A percentile compares a stretch with the other conserved stretches of the same genome.
These are phyloP conservation scores for Diversispora eburnea DNA, from an alignment of 192 early-diverging fungal species.

Conservation along the genomic window DNA sequence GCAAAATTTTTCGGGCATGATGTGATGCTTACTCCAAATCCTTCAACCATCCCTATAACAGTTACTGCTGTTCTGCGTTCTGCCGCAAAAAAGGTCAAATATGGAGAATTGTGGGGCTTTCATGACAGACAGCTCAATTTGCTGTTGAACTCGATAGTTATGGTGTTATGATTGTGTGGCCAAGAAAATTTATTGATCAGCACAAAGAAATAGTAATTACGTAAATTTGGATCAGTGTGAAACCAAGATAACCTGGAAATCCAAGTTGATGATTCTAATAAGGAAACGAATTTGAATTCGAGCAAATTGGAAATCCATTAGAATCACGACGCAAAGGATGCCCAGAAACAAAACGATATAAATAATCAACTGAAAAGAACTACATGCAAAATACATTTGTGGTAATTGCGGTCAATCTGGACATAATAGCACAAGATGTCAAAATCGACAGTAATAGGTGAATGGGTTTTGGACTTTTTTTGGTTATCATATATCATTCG, in stretches of 20 bases:
- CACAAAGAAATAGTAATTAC: background rate
- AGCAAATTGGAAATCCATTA: slow-evolving; percentile 10
- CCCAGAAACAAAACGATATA: background rate
- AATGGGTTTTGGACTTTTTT: too few species aligned
- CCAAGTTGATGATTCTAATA: background rate
- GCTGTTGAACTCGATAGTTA: slow-evolving; percentile 7
- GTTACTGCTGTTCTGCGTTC: background rate
- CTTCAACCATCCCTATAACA: slow-evolving; percentile 1
- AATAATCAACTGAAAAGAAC: background rate
- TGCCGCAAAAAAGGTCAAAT: slow-evolving; percentile 1
- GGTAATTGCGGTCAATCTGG: background rate
- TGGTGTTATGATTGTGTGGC: background rate
- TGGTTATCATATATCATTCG: too few species aligned
- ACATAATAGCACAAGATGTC: background rate
- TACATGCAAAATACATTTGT: background rate
- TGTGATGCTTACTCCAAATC: background rate
- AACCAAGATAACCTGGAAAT: background rate
- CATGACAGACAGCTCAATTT: background rate
- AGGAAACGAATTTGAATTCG: background rate
- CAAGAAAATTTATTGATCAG: background rate
- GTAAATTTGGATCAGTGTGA: too few species aligned
- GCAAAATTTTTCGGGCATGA: background rate
- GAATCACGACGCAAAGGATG: background rate
- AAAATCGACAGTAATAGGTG: background rate
- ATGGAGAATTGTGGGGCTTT: background rate